A percentile compares a stretch with the other conserved stretches of the same genome.
Conservation (phyloP, 495 filamentous ascomycete species). For the Amphirosellinia nigrospora region DNA sequence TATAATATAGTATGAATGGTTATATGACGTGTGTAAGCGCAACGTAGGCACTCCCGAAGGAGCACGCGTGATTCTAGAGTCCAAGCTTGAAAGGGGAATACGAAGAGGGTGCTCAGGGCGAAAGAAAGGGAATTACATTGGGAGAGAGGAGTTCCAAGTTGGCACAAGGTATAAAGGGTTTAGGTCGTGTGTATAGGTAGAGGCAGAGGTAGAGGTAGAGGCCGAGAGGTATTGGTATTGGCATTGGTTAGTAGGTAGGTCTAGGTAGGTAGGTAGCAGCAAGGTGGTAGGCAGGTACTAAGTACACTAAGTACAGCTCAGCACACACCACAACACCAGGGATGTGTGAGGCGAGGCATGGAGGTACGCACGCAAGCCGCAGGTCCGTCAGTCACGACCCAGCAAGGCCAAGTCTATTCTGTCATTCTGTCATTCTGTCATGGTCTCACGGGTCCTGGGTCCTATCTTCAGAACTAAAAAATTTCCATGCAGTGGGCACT, state of each 20-base stretch:
- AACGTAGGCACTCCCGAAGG: background rate
- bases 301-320: background rate
- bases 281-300: slow-evolving; percentile 6
- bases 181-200: background rate
- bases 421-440: background rate
- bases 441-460: slow-evolving; percentile 4
- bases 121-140: background rate
- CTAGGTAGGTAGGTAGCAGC: slow-evolving; percentile 7
- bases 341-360: slow-evolving; percentile 1
- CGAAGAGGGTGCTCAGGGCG: background rate
- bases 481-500: slow-evolving; percentile 16
- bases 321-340: background rate
- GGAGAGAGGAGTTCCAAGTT: background rate
- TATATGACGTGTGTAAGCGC: slow-evolving; percentile 19
- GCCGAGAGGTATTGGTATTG: too few relatives aligned
- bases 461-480: background rate
- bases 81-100: background rate
- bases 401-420: slow-evolving; percentile 14
- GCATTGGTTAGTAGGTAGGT: background rate
- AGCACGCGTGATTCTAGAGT: background rate
- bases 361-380: slow-evolving; percentile 18
- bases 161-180: background rate
- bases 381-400: slow-evolving; percentile 1
- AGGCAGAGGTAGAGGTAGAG: background rate
- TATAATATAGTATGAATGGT: slow-evolving; percentile 4